These are phyloP conservation scores for Trichoderma citrinoviride DNA, from an alignment of 2,329 filamentous ascomycete genomes.

Conservation along the genomic window DNA sequence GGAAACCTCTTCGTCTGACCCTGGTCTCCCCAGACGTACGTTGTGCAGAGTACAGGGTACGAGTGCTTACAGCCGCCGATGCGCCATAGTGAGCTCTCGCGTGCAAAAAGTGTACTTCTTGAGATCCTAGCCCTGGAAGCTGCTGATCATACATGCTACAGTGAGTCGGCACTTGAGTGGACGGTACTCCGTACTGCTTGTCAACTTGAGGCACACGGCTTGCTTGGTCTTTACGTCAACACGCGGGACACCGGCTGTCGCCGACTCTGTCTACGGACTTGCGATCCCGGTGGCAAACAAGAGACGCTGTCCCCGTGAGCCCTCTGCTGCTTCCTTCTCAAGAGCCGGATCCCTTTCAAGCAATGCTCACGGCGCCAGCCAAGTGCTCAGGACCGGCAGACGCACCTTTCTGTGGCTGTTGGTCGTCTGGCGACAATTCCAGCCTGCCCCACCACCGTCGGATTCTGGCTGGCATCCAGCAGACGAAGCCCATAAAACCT, in stretches of 20 bases:
- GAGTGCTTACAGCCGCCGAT: background rate
- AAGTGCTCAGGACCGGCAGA: background rate
- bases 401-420: background rate
- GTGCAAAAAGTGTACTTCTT: background rate
- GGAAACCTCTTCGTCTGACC: conserved; percentile 4
- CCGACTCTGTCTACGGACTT: background rate
- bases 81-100: conserved; percentile 1
- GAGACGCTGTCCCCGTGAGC: background rate
- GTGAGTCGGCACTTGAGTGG: background rate
- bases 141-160: background rate
- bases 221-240: background rate
- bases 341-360: background rate
- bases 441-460: conserved; percentile 22
- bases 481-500: background rate
- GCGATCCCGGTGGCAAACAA: background rate
- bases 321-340: background rate
- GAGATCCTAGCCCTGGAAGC: background rate
- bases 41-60: background rate
- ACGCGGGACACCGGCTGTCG: background rate
- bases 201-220: background rate
- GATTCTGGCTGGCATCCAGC: conserved; percentile 7
- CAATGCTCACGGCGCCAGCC: conserved; percentile 3
- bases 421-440: conserved; percentile 3
- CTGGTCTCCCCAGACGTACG: background rate
- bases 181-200: background rate